phyloP scores from a whole-genome alignment of 1,139 yeast genomes.

The Candida sanyaensis region DNA sequence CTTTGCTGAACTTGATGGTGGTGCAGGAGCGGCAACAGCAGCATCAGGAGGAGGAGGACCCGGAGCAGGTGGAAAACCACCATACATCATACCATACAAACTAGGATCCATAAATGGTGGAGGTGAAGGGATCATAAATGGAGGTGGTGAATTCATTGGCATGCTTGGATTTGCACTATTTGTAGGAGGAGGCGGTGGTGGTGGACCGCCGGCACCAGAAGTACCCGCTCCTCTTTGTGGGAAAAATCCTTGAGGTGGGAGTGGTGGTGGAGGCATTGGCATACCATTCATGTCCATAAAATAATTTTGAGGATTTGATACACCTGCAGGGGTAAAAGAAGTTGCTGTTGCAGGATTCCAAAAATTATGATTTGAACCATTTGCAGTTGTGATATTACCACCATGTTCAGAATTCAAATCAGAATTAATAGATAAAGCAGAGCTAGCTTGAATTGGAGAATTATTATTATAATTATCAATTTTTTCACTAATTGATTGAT shows the following conservation, averaged over 20 bases:
- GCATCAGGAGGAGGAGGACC: conserved; percentile 9
- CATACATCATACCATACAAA: conserved; percentile 33
- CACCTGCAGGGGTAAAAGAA: conserved; percentile 50
- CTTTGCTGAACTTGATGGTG: conserved; percentile 2
- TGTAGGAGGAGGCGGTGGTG: conserved; percentile 3
- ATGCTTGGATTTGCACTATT: neutral
- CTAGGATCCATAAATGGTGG: conserved; percentile 43
- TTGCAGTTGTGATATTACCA: neutral
- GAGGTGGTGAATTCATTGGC: conserved; percentile 42
- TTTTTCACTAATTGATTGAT: conserved; percentile 65
- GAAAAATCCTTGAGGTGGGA: conserved; percentile 8
- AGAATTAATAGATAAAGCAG: conserved; percentile 37
- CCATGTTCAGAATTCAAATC: conserved; percentile 24
- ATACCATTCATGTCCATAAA: conserved; percentile 24
- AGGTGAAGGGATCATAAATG: conserved; percentile 41
- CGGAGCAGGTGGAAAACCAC: conserved; percentile 11
- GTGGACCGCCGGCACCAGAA: conserved; percentile 12
- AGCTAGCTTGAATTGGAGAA: conserved; percentile 51
- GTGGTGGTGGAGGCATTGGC: conserved; percentile 14
- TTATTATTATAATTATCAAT: conserved; percentile 58
- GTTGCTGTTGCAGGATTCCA: conserved; percentile 71
- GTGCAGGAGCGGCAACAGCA: neutral
- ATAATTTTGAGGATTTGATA: conserved; percentile 21
- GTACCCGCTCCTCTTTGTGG: neutral
- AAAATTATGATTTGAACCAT: conserved; percentile 35